phyloP scores from a whole-genome alignment of 495 filamentous ascomycete genomes.

The Alectoria sarmentosa region DNA sequence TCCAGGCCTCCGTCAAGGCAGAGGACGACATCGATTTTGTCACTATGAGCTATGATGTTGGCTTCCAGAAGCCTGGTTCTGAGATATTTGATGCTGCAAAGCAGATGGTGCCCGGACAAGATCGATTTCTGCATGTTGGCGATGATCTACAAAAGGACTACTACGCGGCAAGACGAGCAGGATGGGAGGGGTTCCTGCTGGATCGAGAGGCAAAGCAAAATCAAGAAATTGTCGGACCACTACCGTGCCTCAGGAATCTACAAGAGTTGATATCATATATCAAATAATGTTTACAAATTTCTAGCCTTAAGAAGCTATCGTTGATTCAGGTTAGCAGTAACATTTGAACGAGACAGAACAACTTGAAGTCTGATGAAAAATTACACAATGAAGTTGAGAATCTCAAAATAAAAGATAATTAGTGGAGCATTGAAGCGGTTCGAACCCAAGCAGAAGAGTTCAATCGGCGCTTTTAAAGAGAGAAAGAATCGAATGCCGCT shows the following conservation, averaged over 20 bases:
- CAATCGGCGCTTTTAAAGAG: neutral
- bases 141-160: slow-evolving; percentile 61
- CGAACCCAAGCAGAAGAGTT: neutral
- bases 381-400: neutral
- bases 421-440: neutral
- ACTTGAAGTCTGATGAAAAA: neutral
- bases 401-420: neutral
- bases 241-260: slow-evolving; percentile 5
- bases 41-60: slow-evolving; percentile 67
- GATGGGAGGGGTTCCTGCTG: slow-evolving; percentile 55
- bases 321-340: neutral
- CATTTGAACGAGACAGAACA: neutral
- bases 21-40: slow-evolving; percentile 56
- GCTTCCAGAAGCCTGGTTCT: slow-evolving; percentile 56
- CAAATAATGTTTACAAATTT: neutral
- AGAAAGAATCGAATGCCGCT: no score
- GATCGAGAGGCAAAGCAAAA: slow-evolving; percentile 29
- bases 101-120: slow-evolving; percentile 33
- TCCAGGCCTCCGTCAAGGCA: neutral
- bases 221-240: slow-evolving; percentile 3
- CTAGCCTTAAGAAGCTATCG: neutral
- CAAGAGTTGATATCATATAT: slow-evolving; percentile 2
- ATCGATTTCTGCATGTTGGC: slow-evolving; percentile 51
- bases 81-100: slow-evolving; percentile 58
- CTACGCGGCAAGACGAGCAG: slow-evolving; percentile 49